phyloP scores from a whole-genome alignment of 768 basidiomycete species.

The Leccinum variicolor region DNA sequence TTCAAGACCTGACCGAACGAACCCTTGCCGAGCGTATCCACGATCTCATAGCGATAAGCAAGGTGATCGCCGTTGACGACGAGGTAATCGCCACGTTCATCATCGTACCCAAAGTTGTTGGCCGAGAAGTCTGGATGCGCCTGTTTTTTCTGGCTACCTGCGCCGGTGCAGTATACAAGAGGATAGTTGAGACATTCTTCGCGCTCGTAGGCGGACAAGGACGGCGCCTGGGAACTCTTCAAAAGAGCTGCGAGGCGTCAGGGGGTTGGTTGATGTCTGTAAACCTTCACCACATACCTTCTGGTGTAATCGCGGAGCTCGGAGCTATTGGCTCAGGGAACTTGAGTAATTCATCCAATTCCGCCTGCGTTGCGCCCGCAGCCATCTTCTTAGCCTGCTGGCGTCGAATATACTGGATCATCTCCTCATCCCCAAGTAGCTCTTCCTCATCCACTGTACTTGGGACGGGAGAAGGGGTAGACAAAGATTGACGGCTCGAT shows the following conservation, averaged over 20 bases:
- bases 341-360: slow-evolving; percentile 81
- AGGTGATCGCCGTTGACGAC: slow-evolving; percentile 90
- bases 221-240: slow-evolving; percentile 60
- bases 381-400: slow-evolving; percentile 88
- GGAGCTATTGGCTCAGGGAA: slow-evolving; percentile 92
- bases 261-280: slow-evolving; percentile 5
- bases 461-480: slow-evolving; percentile 82
- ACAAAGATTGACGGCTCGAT: slow-evolving; percentile 70
- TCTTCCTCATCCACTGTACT: slow-evolving; percentile 83
- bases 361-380: slow-evolving; percentile 77
- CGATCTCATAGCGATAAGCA: slow-evolving; percentile 93
- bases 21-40: slow-evolving; percentile 93
- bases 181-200: slow-evolving; percentile 90
- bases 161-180: slow-evolving; percentile 78
- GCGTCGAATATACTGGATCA: slow-evolving; percentile 89
- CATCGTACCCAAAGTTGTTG: slow-evolving; percentile 95
- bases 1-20: slow-evolving; percentile 97
- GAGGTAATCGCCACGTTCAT: slow-evolving; percentile 96
- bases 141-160: slow-evolving; percentile 77
- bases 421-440: slow-evolving; percentile 90
- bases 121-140: slow-evolving; percentile 67
- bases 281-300: slow-evolving; percentile 48
- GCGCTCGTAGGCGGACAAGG: slow-evolving; percentile 83
- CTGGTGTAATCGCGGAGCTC: slow-evolving; percentile 57
- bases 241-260: slow-evolving; percentile 49